Conservation (phyloP, 169 alveolate genomes). For the Cryptosporidium parvum region DNA sequence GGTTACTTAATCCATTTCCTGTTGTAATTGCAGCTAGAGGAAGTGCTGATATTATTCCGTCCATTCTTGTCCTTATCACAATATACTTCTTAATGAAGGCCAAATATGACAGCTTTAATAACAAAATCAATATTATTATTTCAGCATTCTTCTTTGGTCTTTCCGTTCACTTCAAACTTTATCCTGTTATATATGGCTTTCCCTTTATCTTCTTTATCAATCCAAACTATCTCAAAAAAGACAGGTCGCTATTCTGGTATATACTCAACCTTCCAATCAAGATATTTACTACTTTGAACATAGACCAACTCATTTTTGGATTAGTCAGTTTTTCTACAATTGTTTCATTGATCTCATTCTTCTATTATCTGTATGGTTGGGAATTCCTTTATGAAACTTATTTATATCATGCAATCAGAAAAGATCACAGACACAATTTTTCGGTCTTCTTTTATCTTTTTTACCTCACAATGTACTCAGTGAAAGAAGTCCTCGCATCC, state of each 20-base stretch:
- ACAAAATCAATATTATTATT: conserved; percentile 71
- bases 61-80: conserved; percentile 82
- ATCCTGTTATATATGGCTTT: conserved; percentile 96
- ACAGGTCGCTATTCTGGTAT: conserved; percentile 69
- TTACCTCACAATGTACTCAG: conserved; percentile 86
- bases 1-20: conserved; percentile 94
- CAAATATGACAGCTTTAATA: conserved; percentile 76
- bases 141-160: conserved; percentile 93
- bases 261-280: conserved; percentile 54
- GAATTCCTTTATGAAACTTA: conserved; percentile 93
- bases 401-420: conserved; percentile 94
- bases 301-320: conserved; percentile 82
- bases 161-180: conserved; percentile 95
- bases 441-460: conserved; percentile 94
- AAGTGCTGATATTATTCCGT: conserved; percentile 88
- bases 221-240: conserved; percentile 77
- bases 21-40: conserved; percentile 95
- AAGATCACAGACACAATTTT: conserved; percentile 97
- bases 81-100: conserved; percentile 82
- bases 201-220: conserved; percentile 84
- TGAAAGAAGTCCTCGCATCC: conserved; percentile 71
- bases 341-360: conserved; percentile 79
- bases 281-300: conserved; percentile 75
- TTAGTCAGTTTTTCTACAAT: conserved; percentile 84
- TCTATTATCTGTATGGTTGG: conserved; percentile 91